A percentile compares a stretch with the other conserved stretches of the same genome.
These are phyloP conservation scores for Tylopilus sp. DNA, from an alignment of 1,284 basidiomycete species.

Conservation along the genomic window DNA sequence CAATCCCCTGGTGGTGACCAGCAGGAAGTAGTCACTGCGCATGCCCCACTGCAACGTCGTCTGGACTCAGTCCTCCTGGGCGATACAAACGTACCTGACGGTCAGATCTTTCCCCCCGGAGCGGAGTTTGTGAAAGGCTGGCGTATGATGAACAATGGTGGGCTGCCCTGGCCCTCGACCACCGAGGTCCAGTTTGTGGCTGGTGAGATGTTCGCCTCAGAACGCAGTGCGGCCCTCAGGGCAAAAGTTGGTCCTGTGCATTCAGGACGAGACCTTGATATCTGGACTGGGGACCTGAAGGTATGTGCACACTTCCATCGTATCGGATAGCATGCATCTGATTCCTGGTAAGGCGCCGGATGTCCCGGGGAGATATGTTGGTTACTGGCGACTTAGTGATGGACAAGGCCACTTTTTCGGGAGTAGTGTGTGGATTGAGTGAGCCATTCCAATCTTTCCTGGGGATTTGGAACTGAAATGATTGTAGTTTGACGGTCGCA, in stretches of 20 bases:
- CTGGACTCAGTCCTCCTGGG: conserved; percentile 56
- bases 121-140: conserved; percentile 82
- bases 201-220: conserved; percentile 49
- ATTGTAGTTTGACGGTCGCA: conserved; percentile 57
- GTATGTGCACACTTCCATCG: conserved; percentile 29
- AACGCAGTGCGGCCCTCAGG: conserved; percentile 29
- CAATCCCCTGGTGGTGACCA: conserved; percentile 1
- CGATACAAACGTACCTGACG: conserved; percentile 69
- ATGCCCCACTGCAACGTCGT: not conserved
- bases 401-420: conserved; percentile 60
- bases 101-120: conserved; percentile 74
- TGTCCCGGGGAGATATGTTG: conserved; percentile 60
- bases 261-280: conserved; percentile 54
- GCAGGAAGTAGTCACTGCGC: not conserved
- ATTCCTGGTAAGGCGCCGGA: conserved; percentile 58
- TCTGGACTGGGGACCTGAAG: conserved; percentile 72
- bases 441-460: conserved; percentile 18
- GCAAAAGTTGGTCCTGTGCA: conserved; percentile 51
- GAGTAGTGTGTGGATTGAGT: conserved; percentile 73
- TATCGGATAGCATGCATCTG: not conserved
- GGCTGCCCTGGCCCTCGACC: conserved; percentile 58
- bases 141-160: conserved; percentile 64
- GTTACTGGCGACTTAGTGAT: conserved; percentile 70
- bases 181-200: conserved; percentile 67
- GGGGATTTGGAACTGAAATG: conserved; percentile 4